Evolutionary conservation across 2,329 filamentous ascomycete genomes (phyloP).

Genomic region (Coniochaeta sp.): DNA sequence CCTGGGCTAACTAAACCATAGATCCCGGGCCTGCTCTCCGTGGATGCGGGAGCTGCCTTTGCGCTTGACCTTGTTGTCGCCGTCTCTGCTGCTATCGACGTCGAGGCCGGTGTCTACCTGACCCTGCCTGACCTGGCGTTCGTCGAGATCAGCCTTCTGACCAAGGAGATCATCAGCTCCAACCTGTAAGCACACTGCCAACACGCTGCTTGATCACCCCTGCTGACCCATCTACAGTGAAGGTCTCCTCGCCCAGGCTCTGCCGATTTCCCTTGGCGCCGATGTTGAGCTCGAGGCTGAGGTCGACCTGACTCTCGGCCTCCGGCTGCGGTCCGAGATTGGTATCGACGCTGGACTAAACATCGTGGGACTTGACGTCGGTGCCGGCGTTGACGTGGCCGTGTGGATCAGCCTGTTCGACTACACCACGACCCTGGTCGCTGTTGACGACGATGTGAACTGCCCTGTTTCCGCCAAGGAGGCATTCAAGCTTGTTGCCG

Average conservation of each 20-base stretch:
- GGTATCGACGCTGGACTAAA: slow-evolving; percentile 15
- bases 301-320: slow-evolving; percentile 16
- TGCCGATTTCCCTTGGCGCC: slow-evolving; percentile 13
- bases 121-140: slow-evolving; percentile 17
- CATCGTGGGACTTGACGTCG: slow-evolving; percentile 15
- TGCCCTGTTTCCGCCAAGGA: slow-evolving; percentile 13
- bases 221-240: not conserved
- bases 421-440: slow-evolving; percentile 18
- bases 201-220: not conserved
- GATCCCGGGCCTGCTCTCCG: slow-evolving; percentile 16
- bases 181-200: slow-evolving; percentile 6
- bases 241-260: slow-evolving; percentile 15
- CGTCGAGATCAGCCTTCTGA: slow-evolving; percentile 18
- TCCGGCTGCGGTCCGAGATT: slow-evolving; percentile 19
- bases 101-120: slow-evolving; percentile 18
- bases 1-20: not conserved
- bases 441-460: slow-evolving; percentile 1
- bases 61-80: slow-evolving; percentile 20
- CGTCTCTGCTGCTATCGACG: slow-evolving; percentile 16
- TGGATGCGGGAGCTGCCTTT: slow-evolving; percentile 16
- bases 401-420: slow-evolving; percentile 23
- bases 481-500: slow-evolving; percentile 15
- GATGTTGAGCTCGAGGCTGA: slow-evolving; percentile 16
- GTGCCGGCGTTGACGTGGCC: slow-evolving; percentile 17
- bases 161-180: slow-evolving; percentile 15